These are phyloP conservation scores for Parastagonospora nodorum DNA, from an alignment of 2,329 filamentous ascomycete species.

Conservation along the genomic window DNA sequence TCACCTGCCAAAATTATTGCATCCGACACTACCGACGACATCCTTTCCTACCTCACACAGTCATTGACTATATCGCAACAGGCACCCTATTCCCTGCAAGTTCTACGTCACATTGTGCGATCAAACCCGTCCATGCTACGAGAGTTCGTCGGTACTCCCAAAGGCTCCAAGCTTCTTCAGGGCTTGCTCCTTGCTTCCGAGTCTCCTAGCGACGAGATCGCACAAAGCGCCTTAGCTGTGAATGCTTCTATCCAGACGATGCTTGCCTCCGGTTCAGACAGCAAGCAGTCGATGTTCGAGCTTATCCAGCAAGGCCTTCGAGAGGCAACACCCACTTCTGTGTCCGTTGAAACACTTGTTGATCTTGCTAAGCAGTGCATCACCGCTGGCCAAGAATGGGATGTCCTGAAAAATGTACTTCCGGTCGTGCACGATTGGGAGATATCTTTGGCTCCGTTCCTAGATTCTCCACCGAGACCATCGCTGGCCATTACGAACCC, in stretches of 20 bases:
- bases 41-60: slow-evolving; percentile 46
- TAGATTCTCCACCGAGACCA: slow-evolving; percentile 59
- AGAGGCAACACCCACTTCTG: slow-evolving; percentile 48
- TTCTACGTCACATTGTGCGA: slow-evolving; percentile 52
- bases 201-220: slow-evolving; percentile 57
- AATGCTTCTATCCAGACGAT: slow-evolving; percentile 44
- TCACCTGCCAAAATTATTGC: slow-evolving; percentile 40
- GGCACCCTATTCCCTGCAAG: slow-evolving; percentile 47
- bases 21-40: slow-evolving; percentile 42
- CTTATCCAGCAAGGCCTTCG: slow-evolving; percentile 59
- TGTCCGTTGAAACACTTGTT: slow-evolving; percentile 62
- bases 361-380: slow-evolving; percentile 58
- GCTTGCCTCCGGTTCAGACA: slow-evolving; percentile 45
- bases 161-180: slow-evolving; percentile 58
- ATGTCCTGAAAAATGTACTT: slow-evolving; percentile 57
- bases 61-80: slow-evolving; percentile 45
- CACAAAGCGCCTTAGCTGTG: slow-evolving; percentile 50
- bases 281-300: slow-evolving; percentile 54
- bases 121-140: slow-evolving; percentile 49
- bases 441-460: slow-evolving; percentile 62
- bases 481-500: slow-evolving; percentile 76
- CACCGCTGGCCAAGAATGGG: slow-evolving; percentile 33
- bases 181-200: slow-evolving; percentile 60
- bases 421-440: slow-evolving; percentile 71
- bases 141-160: slow-evolving; percentile 49